Base-by-base conservation (phyloP, 768 basidiomycete genomes). In the Kwoniella botswanensis region DNA sequence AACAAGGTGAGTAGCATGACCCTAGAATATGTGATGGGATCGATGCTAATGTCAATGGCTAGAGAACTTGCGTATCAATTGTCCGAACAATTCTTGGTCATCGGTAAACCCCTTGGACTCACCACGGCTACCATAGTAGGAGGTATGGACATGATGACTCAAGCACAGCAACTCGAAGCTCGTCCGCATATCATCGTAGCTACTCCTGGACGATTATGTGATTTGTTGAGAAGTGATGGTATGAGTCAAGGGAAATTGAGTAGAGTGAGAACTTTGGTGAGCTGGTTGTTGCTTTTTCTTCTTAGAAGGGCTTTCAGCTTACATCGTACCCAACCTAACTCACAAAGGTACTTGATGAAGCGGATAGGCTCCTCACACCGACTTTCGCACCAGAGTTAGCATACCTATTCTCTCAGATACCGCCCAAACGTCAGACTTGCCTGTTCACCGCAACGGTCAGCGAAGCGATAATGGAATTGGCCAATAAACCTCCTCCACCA, bases 61-160 rank as follows among this genome's bases (percentile, higher is more conserved):
- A 98, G 96, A 74, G 97, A 99, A 80, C 86, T 99, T 21, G 97
- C 97, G 0, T 98, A 98, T 80, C 97, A 99, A 80, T 94, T 99
- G 61, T 88, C 94, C 1, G 96, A 98, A 73, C 97, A 99, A 82
- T 98, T 98, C 82, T 89, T 90, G 2, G 94, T 94, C 5, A 87
- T 99, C 2, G 96, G 97, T 26, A 86, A 88, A 18, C 86, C 93
- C 12, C 84, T 97, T 69, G 93, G 91, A 78, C 84, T 93, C 59
- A 89, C 90, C 41, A 96, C 94, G 10, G 88, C 91, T 11, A 94
- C 98, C 9, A 86, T 98, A 42, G 94, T 98, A 2, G 97, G 97
- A 18, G 97, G 97, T 5, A 96, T 99, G 93, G 97, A 99, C 77
- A 96, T 96, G 91, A 93, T 97, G 87, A 82, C 89, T 1, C 97